A percentile compares a stretch with the other conserved stretches of the same genome.
Evolutionary conservation across 2,329 filamentous ascomycete genomes (phyloP).

Genomic region (Pyrenochaeta sp.): DNA sequence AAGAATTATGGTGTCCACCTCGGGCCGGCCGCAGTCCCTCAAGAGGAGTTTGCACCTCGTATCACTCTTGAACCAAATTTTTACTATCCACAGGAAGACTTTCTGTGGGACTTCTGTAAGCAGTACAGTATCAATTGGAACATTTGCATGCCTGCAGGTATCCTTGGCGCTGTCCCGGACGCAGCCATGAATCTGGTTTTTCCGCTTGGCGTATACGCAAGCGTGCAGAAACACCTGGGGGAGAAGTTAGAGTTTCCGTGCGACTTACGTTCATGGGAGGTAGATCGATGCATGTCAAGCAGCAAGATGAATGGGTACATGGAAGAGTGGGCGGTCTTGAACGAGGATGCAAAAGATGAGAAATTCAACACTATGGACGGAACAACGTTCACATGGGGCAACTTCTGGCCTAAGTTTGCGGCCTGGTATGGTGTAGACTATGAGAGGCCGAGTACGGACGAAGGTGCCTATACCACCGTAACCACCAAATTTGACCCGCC

Average conservation of each 20-base stretch:
- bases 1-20: constrained; percentile 63
- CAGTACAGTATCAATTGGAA: constrained; percentile 54
- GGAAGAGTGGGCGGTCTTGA: constrained; percentile 61
- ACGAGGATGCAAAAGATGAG: constrained; percentile 52
- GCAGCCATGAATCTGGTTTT: constrained; percentile 61
- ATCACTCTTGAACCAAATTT: constrained; percentile 60
- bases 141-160: constrained; percentile 58
- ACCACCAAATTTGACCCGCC: constrained; percentile 38
- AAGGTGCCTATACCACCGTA: constrained; percentile 14
- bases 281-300: constrained; percentile 52
- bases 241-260: constrained; percentile 56
- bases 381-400: constrained; percentile 57
- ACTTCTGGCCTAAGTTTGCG: constrained; percentile 59
- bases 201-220: constrained; percentile 60
- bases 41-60: constrained; percentile 57
- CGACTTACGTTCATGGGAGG: constrained; percentile 57
- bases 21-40: constrained; percentile 54
- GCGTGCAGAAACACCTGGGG: constrained; percentile 55
- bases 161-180: constrained; percentile 60
- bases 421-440: constrained; percentile 55
- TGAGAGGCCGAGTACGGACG: constrained; percentile 36
- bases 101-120: constrained; percentile 55
- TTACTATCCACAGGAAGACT: constrained; percentile 65
- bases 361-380: constrained; percentile 61
- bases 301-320: constrained; percentile 61